Evolutionary conservation across 495 filamentous ascomycete genomes (phyloP).

Genomic region (Hypoxylon rickii): DNA sequence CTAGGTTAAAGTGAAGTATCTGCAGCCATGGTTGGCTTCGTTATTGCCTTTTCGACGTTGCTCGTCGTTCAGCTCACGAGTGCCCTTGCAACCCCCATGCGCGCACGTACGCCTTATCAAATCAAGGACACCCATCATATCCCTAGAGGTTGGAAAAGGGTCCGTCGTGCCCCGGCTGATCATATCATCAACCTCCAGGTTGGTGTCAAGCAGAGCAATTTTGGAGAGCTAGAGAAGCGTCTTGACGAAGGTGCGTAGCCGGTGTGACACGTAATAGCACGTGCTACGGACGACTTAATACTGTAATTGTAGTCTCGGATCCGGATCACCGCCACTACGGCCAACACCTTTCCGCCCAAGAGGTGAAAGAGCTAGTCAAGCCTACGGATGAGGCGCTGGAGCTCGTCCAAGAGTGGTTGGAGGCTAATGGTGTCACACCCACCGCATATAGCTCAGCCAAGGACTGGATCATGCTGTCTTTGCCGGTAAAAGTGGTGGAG

Average conservation of each 20-base stretch:
- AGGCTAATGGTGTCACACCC: slow-evolving; percentile 52
- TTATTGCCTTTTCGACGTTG: slow-evolving; percentile 32
- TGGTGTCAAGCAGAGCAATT: slow-evolving; percentile 31
- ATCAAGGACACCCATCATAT: slow-evolving; percentile 59
- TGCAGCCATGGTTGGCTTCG: slow-evolving; percentile 36
- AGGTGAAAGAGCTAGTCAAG: slow-evolving; percentile 58
- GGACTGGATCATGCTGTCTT: slow-evolving; percentile 51
- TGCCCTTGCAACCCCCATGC: slow-evolving; percentile 38
- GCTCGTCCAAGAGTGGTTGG: slow-evolving; percentile 55
- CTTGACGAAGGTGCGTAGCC: slow-evolving; percentile 46
- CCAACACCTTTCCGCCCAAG: slow-evolving; percentile 57
- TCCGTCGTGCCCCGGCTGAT: slow-evolving; percentile 52
- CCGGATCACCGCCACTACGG: slow-evolving; percentile 60
- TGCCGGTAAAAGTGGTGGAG: slow-evolving; percentile 57
- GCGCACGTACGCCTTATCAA: slow-evolving; percentile 47
- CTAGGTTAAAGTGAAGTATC: slow-evolving; percentile 8
- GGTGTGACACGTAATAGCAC: slow-evolving; percentile 39
- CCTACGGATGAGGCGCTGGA: slow-evolving; percentile 49
- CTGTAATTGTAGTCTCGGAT: slow-evolving; percentile 56
- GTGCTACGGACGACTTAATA: slow-evolving; percentile 42
- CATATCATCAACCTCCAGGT: slow-evolving; percentile 37
- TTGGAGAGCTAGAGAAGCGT: slow-evolving; percentile 55
- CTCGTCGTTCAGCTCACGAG: slow-evolving; percentile 33
- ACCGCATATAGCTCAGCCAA: slow-evolving; percentile 58
- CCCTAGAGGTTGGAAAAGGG: slow-evolving; percentile 52